Evolutionary conservation across 164 flowering plant species (phyloP), one percentile per base, ranked within the genome.

Genomic region (Cinnamomum micranthum): DNA sequence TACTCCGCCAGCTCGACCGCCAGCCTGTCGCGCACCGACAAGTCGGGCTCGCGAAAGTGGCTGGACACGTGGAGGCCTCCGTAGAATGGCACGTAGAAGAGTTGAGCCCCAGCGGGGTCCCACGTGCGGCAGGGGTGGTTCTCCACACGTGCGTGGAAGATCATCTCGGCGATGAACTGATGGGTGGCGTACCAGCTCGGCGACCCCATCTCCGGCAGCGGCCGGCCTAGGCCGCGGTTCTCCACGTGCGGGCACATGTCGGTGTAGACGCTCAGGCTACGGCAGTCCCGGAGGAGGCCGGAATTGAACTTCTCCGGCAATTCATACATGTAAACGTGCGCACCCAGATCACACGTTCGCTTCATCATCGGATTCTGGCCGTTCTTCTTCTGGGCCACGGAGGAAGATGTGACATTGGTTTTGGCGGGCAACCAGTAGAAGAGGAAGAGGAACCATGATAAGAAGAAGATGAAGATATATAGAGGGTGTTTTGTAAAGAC

Each of bases 191-290:
- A 85, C 90, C 88, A 87, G 58, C 76, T 72, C n/a, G 51, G 52
- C 20, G 47, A 15, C 50, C 71, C 68, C 59, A 68, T 64, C 24
- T 28, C 19, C n/a, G 50, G 1, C 15, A 84, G 65, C 0, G 86
- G 83, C 75, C 77, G 88, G 23, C 90, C 91, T 9, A 88, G 85
- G 5, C 91, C 91, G 52, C 77, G 69, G 73, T 86, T 86, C 1
- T 86, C 81, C 23, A 88, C 87, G 76, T 86, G 85, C 2, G 89
- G 89, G 74, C 91, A 86, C 89, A 86, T 86, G 82, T 85, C 75
- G 50, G 86, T 88, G 81, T 86, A 86, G 4, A 82, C 68, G 75
- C 81, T 85, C 7, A 88, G 82, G 33, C 80, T 82, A 25, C 63
- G 65, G 79, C 91, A 88, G 71, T 85, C 71, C 17, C 60, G 22